These are phyloP conservation scores for Hericium rajendrae DNA, from an alignment of 768 basidiomycete species.

Conservation along the genomic window DNA sequence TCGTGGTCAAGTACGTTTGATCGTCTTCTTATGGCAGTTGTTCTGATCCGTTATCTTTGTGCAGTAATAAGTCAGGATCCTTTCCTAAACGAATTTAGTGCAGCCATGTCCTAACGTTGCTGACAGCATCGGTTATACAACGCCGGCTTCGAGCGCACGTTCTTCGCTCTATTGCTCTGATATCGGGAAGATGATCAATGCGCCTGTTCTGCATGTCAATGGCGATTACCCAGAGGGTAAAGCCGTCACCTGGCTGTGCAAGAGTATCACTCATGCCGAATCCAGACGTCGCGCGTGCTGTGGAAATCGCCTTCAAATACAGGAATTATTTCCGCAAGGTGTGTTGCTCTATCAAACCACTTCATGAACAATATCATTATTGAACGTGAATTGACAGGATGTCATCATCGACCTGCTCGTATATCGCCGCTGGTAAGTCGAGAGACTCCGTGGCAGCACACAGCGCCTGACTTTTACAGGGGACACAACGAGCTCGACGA, in stretches of 20 bases:
- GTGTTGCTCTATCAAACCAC: not conserved
- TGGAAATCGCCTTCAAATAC: slow-evolving; percentile 85
- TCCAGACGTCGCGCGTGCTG: slow-evolving; percentile 72
- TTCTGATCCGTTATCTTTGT: slow-evolving; percentile 1
- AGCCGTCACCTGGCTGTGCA: not conserved
- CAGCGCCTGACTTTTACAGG: slow-evolving; percentile 25
- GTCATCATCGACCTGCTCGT: slow-evolving; percentile 85
- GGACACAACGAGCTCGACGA: slow-evolving; percentile 87
- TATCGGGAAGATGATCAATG: slow-evolving; percentile 82
- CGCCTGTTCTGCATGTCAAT: slow-evolving; percentile 85
- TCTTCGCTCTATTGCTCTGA: slow-evolving; percentile 86
- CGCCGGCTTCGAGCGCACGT: slow-evolving; percentile 73
- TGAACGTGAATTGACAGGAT: slow-evolving; percentile 33
- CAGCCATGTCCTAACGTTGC: not conserved
- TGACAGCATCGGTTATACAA: slow-evolving; percentile 82
- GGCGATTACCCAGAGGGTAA: slow-evolving; percentile 82
- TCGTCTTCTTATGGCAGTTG: not conserved
- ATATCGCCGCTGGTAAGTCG: slow-evolving; percentile 66
- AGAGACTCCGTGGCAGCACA: not conserved
- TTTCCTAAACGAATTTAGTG: not conserved
- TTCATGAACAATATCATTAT: no score
- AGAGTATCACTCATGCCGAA: not conserved
- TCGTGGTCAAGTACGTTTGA: slow-evolving; percentile 76
- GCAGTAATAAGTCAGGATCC: slow-evolving; percentile 22
- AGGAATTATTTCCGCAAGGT: slow-evolving; percentile 79